Evolutionary conservation across 2,329 filamentous ascomycete genomes (phyloP), one percentile per base, ranked within the genome.

Genomic region (Chaetomiaceae sp.): DNA sequence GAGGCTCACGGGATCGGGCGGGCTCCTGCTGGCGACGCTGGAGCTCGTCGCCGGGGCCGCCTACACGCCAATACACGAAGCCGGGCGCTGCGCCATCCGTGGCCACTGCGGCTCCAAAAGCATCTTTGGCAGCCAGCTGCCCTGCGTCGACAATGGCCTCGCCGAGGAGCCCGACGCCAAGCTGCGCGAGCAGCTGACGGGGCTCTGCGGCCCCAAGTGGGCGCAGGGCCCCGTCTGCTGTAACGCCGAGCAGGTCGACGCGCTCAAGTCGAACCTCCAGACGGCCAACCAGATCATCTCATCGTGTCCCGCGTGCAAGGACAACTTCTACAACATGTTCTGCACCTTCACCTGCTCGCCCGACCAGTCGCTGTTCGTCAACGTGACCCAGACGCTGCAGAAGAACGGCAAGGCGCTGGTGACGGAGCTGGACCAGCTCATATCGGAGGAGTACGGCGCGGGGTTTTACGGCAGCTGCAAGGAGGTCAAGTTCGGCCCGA

Each of bases 301-400:
- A 20, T 88, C 89, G 9, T 98, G 93, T 64, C 93, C 93, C 2
- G 93, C 94, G 26, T 98, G 93, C 77, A 95, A 93, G 67, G 85
- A 90, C 59, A 98, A 98, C 72, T 98, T 98, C 73, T 97, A 88
- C 74, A 95, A 98, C 70, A 75, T 94, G 36, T 98, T 98, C 67
- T 98, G 93, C 70, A 94, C 89, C 4, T 97, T 98, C 62, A 97
- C 90, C 2, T 98, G 94, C 71, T 98, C 93, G 4, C 91, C 94
- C 6, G 86, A 98, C 60, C 93, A 98, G 65, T 96, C 89, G 0
- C 73, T 95, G 0, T 98, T 98, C 62, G 74, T 98, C 63, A 98
- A 98, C 60, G 81, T 98, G 35, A 97, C 93, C 10, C 69, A 82
- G 43, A 85, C 83, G 0, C 76, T 79, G 52, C 66, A 76, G 18